Base-by-base conservation (phyloP, 176 grass and related monocot genomes). In the Juncus inflexus region DNA sequence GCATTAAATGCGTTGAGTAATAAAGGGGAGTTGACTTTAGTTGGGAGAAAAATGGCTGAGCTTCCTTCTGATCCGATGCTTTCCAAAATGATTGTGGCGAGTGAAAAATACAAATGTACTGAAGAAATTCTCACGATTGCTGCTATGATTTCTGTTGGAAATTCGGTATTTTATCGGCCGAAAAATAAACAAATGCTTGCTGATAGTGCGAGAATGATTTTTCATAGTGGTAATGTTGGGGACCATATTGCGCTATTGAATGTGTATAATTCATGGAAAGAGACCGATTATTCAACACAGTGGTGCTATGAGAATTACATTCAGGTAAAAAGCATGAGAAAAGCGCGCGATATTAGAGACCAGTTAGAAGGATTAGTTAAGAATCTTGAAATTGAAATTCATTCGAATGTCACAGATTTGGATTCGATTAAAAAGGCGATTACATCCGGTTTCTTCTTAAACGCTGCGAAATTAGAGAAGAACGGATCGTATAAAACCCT, bases 271-370 rank as follows among this genome's bases (percentile, higher is more conserved):
- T 74, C 79, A 39, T 90, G 77, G 76, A 74, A 58, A 57, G 11
- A 78, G 42, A 58, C 77, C 2, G 68, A 72, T 66, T 37, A 82
- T 73, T 78, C 53, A 50, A 2, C 86, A 42, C 77, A 83, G 47
- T 90, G 82, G 86, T 90, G 82, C 63, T 53, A 52, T 5, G 86
- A 90, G n/a, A 81, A 81, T 66, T 90, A 81, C 74, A 63, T 90
- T 59, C 68, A 90, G 49, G 2, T 57, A 36, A 79, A 79, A 71
- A 72, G 66, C 12, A 75, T 90, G 65, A 70, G 67, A 59, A 54
- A 70, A 37, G 75, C 86, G 3, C 52, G 78, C 40, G 76, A 86
- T 63, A 72, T 90, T 12, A 69, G 79, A 39, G 73, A 86, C 58
- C 83, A 90, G 79, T 79, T 90, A 35, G 66, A 45, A 35, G 54